These are phyloP conservation scores for Tricholoma matsutake DNA, from an alignment of 768 basidiomycete species.

Conservation along the genomic window DNA sequence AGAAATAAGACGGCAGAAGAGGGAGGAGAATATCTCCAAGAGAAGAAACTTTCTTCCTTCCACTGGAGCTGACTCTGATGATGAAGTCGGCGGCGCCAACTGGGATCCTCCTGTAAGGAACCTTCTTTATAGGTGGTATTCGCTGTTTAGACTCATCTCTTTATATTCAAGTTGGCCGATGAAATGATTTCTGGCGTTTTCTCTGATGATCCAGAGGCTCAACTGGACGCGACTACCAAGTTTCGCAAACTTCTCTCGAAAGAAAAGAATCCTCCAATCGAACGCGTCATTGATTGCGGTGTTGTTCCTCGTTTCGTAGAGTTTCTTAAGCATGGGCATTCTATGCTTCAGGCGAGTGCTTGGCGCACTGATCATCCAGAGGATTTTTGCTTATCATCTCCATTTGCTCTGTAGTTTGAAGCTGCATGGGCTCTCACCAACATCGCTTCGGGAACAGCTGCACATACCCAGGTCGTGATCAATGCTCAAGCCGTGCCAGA, in stretches of 20 bases:
- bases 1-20: constrained; percentile 96
- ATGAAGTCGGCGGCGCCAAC: constrained; percentile 65
- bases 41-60: constrained; percentile 88
- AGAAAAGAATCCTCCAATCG: constrained; percentile 99
- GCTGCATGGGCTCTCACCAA: constrained; percentile 98
- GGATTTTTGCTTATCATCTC: constrained; percentile 8
- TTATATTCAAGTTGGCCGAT: constrained; percentile 60
- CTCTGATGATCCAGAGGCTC: constrained; percentile 85
- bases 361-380: constrained; percentile 1
- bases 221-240: constrained; percentile 95
- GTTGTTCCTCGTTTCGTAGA: constrained; percentile 97
- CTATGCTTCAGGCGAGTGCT: constrained; percentile 75
- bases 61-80: constrained; percentile 82
- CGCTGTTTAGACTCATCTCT: constrained; percentile 12
- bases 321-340: constrained; percentile 77
- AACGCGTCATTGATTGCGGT: constrained; percentile 95
- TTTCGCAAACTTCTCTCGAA: constrained; percentile 98
- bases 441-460: constrained; percentile 96
- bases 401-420: constrained; percentile 65
- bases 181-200: constrained; percentile 95
- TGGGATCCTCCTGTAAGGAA: constrained; percentile 78
- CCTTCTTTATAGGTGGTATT: constrained; percentile 10
- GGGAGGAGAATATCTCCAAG: constrained; percentile 98
- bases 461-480: constrained; percentile 98
- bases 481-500: constrained; percentile 91